Conservation (phyloP, 495 filamentous ascomycete genomes). For the Xylaria cubensis region DNA sequence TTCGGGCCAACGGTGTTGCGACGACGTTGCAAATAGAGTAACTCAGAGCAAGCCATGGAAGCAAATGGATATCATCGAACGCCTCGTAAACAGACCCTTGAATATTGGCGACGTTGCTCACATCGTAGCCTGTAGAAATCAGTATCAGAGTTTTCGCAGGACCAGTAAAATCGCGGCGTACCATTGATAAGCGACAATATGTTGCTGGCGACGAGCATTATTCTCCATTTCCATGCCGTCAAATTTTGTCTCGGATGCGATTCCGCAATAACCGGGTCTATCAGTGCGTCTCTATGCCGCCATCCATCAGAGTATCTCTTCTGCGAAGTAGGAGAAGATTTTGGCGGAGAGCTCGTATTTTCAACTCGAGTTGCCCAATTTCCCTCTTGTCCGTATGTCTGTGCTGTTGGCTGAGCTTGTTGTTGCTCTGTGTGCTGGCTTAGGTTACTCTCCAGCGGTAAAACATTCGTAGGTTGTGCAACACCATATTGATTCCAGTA, state of each 20-base stretch:
- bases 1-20: conserved; percentile 47
- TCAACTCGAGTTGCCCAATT: background rate
- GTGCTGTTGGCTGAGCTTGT: background rate
- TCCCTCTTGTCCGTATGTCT: conserved; percentile 6
- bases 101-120: conserved; percentile 26
- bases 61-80: conserved; percentile 33
- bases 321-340: background rate
- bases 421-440: conserved; percentile 7
- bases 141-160: background rate
- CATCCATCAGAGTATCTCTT: background rate
- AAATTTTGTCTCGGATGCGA: conserved; percentile 22
- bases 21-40: conserved; percentile 56
- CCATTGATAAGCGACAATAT: conserved; percentile 20
- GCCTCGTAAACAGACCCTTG: conserved; percentile 31
- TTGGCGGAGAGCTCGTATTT: background rate
- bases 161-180: background rate
- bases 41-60: conserved; percentile 37
- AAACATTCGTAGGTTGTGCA: conserved; percentile 1
- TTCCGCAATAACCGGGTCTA: conserved; percentile 14
- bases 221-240: conserved; percentile 17
- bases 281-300: conserved; percentile 16
- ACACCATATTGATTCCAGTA: conserved; percentile 21
- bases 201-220: conserved; percentile 17
- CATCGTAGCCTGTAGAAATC: conserved; percentile 25
- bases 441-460: background rate